Conservation (phyloP, 768 basidiomycete genomes). For the Chalciporus chontae region DNA sequence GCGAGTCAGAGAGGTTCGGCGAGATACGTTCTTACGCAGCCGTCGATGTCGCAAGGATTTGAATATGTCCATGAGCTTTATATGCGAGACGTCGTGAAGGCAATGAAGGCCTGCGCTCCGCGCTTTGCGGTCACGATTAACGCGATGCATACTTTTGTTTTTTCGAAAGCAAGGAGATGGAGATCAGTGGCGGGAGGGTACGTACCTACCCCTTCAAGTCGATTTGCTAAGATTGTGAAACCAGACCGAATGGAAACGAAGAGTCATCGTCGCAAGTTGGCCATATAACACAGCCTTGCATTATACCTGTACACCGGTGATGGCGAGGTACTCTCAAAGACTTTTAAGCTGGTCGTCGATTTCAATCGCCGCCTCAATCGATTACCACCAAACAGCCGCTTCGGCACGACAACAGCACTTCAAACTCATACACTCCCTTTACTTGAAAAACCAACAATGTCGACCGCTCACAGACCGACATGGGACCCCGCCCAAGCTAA, state of each 20-base stretch:
- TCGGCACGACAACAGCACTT: neutral
- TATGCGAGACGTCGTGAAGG: slow-evolving; percentile 16
- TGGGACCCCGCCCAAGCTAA: slow-evolving; percentile 96
- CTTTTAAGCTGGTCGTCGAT: too few relatives aligned
- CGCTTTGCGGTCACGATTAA: slow-evolving; percentile 7
- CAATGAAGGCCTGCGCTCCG: slow-evolving; percentile 5
- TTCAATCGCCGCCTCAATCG: neutral
- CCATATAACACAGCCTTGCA: too few relatives aligned
- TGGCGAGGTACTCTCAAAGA: too few relatives aligned
- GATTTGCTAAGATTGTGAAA: too few relatives aligned
- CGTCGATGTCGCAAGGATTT: slow-evolving; percentile 17
- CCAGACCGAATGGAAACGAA: too few relatives aligned
- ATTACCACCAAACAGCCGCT: neutral
- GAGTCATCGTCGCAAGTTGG: too few relatives aligned
- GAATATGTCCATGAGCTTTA: slow-evolving; percentile 20
- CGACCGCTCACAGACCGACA: slow-evolving; percentile 91
- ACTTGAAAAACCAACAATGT: slow-evolving; percentile 45
- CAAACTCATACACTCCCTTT: neutral
- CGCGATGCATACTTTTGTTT: slow-evolving; percentile 9
- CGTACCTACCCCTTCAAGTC: too few relatives aligned
- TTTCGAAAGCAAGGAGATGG: slow-evolving; percentile 9
- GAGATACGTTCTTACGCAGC: slow-evolving; percentile 6
- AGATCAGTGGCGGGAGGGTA: too few relatives aligned
- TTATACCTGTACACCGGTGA: too few relatives aligned
- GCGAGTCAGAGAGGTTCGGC: slow-evolving; percentile 1